Conservation (phyloP, 2,329 filamentous ascomycete species). For the Dactylellina drechsleri region DNA sequence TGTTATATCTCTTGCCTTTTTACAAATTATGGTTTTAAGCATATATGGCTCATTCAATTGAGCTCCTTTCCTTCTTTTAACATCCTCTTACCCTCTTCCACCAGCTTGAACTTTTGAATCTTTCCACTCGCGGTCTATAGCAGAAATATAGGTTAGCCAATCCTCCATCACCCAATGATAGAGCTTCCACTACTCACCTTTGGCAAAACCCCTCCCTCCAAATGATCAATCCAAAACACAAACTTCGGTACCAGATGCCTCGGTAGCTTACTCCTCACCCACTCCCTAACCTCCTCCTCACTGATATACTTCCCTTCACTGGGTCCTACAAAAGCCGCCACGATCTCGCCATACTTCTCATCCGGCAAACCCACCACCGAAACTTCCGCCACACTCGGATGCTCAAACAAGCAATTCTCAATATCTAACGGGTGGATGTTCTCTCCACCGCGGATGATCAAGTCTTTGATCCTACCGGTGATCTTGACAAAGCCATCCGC, state of each 20-base stretch:
- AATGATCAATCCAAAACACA: constrained; percentile 26
- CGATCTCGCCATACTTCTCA: constrained; percentile 82
- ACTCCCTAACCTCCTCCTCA: constrained; percentile 72
- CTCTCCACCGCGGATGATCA: constrained; percentile 94
- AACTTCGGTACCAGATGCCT: constrained; percentile 74
- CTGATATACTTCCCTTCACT: constrained; percentile 63
- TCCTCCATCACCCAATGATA: constrained; percentile 71
- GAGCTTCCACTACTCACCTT: constrained; percentile 67
- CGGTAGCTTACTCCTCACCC: constrained; percentile 76
- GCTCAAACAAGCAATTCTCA: constrained; percentile 83
- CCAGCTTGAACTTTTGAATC: constrained; percentile 75
- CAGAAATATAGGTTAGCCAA: neutral
- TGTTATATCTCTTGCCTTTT: no score
- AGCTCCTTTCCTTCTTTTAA: constrained; percentile 29
- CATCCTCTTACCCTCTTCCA: constrained; percentile 47
- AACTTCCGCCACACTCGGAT: constrained; percentile 76
- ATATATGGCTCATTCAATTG: neutral
- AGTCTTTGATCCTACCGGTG: constrained; percentile 81
- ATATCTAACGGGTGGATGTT: constrained; percentile 88
- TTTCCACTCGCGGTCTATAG: constrained; percentile 88
- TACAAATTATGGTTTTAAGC: no score
- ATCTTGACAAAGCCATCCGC: constrained; percentile 77
- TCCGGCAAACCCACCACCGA: constrained; percentile 87
- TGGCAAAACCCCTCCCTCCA: constrained; percentile 32
- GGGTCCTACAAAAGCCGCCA: constrained; percentile 77